These are phyloP conservation scores for Xylaria scruposa DNA, from an alignment of 495 filamentous ascomycete genomes.

Conservation along the genomic window DNA sequence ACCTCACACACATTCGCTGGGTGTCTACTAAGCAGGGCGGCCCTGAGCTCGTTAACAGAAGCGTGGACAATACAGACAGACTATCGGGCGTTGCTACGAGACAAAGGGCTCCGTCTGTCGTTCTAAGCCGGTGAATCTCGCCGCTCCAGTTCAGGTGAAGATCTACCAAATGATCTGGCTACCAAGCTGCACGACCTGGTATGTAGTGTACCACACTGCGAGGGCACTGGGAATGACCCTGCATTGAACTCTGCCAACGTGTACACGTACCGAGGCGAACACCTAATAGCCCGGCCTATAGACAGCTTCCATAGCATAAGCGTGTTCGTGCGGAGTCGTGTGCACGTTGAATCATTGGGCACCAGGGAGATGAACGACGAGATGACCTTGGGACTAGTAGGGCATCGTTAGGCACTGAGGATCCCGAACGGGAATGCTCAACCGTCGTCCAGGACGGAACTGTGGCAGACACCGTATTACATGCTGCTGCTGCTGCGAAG, in stretches of 20 bases:
- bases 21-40: constrained; percentile 16
- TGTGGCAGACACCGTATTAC: constrained; percentile 38
- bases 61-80: constrained; percentile 18
- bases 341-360: constrained; percentile 24
- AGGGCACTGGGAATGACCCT: constrained; percentile 26
- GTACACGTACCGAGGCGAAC: constrained; percentile 27
- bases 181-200: constrained; percentile 25
- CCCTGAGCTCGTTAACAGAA: constrained; percentile 9
- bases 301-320: constrained; percentile 1
- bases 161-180: constrained; percentile 31
- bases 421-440: constrained; percentile 28
- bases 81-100: constrained; percentile 20
- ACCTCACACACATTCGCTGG: constrained; percentile 20
- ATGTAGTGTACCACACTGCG: constrained; percentile 11
- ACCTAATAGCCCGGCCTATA: constrained; percentile 20
- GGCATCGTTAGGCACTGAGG: constrained; percentile 45
- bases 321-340: constrained; percentile 17
- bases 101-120: constrained; percentile 22
- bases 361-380: constrained; percentile 32
- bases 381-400: constrained; percentile 32
- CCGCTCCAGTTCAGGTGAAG: constrained; percentile 29
- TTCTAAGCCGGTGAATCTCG: constrained; percentile 26
- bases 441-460: constrained; percentile 16
- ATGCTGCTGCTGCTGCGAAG: constrained; percentile 31
- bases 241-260: constrained; percentile 30